These are phyloP conservation scores for Trichoderma cornu-damae DNA, from an alignment of 2,329 filamentous ascomycete species.

Conservation along the genomic window DNA sequence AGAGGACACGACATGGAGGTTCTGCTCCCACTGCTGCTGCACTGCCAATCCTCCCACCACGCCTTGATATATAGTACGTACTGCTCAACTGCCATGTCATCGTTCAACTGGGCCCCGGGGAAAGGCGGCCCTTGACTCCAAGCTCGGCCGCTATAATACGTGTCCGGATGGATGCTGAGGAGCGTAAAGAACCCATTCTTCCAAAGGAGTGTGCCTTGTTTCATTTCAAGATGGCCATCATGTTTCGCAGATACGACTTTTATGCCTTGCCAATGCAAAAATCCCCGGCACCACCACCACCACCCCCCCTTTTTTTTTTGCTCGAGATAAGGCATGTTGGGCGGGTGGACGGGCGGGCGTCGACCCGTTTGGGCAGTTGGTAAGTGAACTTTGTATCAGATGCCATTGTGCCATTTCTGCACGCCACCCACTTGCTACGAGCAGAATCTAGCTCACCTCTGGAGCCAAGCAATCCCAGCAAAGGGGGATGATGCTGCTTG, in stretches of 20 bases:
- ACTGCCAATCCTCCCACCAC: no score
- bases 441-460: not conserved
- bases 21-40: no score
- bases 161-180: not conserved
- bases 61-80: no score
- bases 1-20: no score
- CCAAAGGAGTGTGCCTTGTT: not conserved
- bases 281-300: not conserved
- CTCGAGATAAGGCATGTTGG: constrained; percentile 11
- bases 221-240: not conserved
- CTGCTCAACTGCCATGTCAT: no score
- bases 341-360: not conserved
- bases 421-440: not conserved
- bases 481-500: not conserved
- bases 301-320: not conserved
- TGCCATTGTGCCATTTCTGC: constrained; percentile 4
- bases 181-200: not conserved
- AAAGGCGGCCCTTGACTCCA: not conserved
- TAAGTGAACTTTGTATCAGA: not conserved
- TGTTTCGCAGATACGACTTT: constrained; percentile 13
- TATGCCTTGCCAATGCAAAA: constrained; percentile 8
- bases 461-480: not conserved
- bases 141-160: not conserved
- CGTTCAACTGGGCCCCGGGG: not conserved
- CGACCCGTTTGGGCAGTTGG: constrained; percentile 14